These are phyloP conservation scores for Stagonosporopsis cucurbitacearum DNA, from an alignment of 2,329 filamentous ascomycete genomes.

Conservation along the genomic window DNA sequence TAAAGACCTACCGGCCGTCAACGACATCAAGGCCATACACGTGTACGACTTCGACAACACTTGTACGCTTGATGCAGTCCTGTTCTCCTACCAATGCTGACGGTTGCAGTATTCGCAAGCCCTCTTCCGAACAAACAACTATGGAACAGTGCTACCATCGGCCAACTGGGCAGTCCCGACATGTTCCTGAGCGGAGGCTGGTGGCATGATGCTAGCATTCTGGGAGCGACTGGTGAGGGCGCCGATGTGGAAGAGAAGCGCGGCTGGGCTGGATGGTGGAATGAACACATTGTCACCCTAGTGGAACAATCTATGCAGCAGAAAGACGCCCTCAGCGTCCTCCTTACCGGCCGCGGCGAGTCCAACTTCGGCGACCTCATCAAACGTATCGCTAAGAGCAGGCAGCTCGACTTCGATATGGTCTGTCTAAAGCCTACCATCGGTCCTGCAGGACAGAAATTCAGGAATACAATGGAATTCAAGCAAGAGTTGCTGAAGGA, in stretches of 20 bases:
- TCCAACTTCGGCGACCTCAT: slow-evolving; percentile 77
- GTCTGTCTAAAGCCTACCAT: slow-evolving; percentile 84
- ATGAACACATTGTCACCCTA: slow-evolving; percentile 83
- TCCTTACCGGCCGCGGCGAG: slow-evolving; percentile 87
- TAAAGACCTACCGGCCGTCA: slow-evolving; percentile 73
- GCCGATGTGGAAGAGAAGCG: slow-evolving; percentile 79
- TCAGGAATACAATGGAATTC: slow-evolving; percentile 85
- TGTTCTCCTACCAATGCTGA: slow-evolving; percentile 14
- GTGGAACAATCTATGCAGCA: slow-evolving; percentile 82
- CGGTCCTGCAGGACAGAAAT: slow-evolving; percentile 79
- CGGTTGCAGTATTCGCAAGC: slow-evolving; percentile 77
- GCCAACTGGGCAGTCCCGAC: slow-evolving; percentile 76
- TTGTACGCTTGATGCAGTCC: slow-evolving; percentile 58
- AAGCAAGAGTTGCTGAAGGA: slow-evolving; percentile 85
- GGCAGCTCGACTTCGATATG: slow-evolving; percentile 85
- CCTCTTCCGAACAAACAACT: slow-evolving; percentile 87
- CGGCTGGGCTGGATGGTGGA: slow-evolving; percentile 96
- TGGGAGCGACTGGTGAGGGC: slow-evolving; percentile 85
- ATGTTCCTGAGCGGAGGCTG: slow-evolving; percentile 84
- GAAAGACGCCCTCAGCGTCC: slow-evolving; percentile 81
- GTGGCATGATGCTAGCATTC: slow-evolving; percentile 93
- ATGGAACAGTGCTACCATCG: slow-evolving; percentile 82
- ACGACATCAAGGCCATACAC: slow-evolving; percentile 79
- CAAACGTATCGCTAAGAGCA: slow-evolving; percentile 79
- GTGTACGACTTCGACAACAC: slow-evolving; percentile 99